A percentile compares a stretch with the other conserved stretches of the same genome.
Conservation (phyloP, 2,329 filamentous ascomycete species). For the Monilinia aucupariae region DNA sequence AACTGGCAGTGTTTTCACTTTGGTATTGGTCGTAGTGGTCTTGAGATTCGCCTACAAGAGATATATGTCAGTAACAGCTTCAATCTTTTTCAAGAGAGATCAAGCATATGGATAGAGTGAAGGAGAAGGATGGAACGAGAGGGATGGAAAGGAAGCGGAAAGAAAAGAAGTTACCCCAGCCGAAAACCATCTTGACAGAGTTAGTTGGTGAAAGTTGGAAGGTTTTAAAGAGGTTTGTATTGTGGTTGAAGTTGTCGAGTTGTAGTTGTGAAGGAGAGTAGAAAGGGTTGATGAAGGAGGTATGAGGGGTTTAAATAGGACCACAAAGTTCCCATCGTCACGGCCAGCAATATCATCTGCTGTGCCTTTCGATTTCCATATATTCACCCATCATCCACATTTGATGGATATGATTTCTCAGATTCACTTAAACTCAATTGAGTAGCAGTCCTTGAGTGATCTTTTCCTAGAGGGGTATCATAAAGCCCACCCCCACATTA, state of each 20-base stretch:
- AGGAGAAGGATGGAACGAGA: too few relatives aligned
- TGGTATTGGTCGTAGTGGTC: constrained; percentile 43
- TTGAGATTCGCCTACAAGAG: constrained; percentile 38
- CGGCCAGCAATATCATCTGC: too few relatives aligned
- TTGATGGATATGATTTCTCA: too few relatives aligned
- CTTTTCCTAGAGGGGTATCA: too few relatives aligned
- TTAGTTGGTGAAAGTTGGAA: constrained; percentile 15
- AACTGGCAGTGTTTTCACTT: constrained; percentile 48
- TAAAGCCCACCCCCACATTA: too few relatives aligned
- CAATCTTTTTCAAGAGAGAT: too few relatives aligned
- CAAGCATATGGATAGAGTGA: not conserved
- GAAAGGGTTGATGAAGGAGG: not conserved
- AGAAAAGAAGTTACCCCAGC: constrained; percentile 26
- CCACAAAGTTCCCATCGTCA: too few relatives aligned
- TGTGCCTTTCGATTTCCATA: not conserved
- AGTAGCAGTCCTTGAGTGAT: too few relatives aligned
- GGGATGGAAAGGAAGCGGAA: not conserved
- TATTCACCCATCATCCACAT: not conserved
- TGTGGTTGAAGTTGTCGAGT: not conserved
- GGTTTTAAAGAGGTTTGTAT: not conserved
- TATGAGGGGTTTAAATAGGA: constrained; percentile 18
- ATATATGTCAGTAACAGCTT: constrained; percentile 7
- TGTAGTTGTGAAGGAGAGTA: not conserved
- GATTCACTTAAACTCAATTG: too few relatives aligned
- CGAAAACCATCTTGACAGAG: constrained; percentile 30